phyloP scores from a whole-genome alignment of 306 rosid genomes.

The Cucumis hystrix region DNA sequence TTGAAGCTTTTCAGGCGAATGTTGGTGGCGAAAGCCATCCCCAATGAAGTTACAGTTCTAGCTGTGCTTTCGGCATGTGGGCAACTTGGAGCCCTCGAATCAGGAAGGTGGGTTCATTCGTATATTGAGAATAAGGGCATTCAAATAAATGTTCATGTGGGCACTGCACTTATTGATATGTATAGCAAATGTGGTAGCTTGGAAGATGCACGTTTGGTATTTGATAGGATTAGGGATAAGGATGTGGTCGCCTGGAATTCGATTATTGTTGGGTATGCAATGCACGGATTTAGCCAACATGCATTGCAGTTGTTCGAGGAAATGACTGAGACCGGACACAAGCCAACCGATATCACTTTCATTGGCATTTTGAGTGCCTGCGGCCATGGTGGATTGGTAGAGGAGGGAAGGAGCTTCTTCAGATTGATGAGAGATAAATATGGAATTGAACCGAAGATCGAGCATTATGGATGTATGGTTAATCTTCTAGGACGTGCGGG shows the following conservation, averaged over 20 bases:
- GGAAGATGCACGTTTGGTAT: constrained; percentile 51
- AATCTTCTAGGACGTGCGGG: constrained; percentile 79
- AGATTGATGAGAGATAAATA: constrained; percentile 40
- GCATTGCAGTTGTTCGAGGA: constrained; percentile 46
- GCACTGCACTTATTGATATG: constrained; percentile 72
- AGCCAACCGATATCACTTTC: constrained; percentile 48
- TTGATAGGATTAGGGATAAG: constrained; percentile 28
- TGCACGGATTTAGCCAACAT: constrained; percentile 53
- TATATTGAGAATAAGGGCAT: constrained; percentile 30
- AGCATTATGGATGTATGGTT: constrained; percentile 74
- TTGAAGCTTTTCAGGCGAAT: constrained; percentile 47
- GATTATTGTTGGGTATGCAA: constrained; percentile 57
- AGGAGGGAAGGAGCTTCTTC: constrained; percentile 43
- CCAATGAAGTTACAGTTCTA: constrained; percentile 52
- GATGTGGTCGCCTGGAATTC: constrained; percentile 80
- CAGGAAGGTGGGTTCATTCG: constrained; percentile 72
- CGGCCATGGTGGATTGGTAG: constrained; percentile 56
- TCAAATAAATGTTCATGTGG: constrained; percentile 35
- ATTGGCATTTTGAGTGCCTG: constrained; percentile 58
- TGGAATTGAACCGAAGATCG: constrained; percentile 42
- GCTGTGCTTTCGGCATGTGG: constrained; percentile 65
- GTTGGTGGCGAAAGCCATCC: constrained; percentile 36
- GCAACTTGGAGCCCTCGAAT: constrained; percentile 64
- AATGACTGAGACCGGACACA: constrained; percentile 31
- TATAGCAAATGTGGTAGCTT: constrained; percentile 63